Evolutionary conservation across 1,284 basidiomycete species (phyloP).

Genomic region (Pseudozyma pruni): DNA sequence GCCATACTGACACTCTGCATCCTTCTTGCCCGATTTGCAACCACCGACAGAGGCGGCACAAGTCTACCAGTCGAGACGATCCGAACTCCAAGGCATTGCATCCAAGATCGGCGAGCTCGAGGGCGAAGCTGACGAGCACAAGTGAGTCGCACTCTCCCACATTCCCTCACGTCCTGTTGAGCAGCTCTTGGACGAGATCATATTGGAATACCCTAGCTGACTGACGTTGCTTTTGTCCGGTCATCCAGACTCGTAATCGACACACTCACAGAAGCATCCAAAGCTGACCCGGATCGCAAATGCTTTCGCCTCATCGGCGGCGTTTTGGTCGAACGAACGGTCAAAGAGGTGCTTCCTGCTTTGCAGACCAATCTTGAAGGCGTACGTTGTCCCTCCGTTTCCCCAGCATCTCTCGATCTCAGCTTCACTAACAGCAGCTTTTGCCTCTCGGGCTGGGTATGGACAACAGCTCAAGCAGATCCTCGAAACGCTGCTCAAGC

Average conservation of each 20-base stretch:
- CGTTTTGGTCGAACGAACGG: conserved; percentile 92
- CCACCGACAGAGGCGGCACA: conserved; percentile 50
- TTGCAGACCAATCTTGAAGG: conserved; percentile 63
- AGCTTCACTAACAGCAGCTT: no score
- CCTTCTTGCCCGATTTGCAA: no score
- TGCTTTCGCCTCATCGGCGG: conserved; percentile 98
- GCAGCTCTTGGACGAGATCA: neutral
- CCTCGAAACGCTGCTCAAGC: conserved; percentile 61
- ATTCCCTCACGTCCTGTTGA: neutral
- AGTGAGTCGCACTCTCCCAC: conserved; percentile 41
- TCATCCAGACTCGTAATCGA: conserved; percentile 89
- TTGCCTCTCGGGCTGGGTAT: no score
- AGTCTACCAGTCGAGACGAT: conserved; percentile 52
- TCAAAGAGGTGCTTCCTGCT: conserved; percentile 91
- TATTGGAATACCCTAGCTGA: no score
- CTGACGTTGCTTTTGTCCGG: no score
- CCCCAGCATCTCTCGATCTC: no score
- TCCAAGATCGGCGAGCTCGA: conserved; percentile 66
- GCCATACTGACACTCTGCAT: no score
- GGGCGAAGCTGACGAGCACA: conserved; percentile 65
- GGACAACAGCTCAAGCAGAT: conserved; percentile 65
- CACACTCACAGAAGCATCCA: conserved; percentile 75
- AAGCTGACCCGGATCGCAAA: conserved; percentile 84
- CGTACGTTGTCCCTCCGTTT: no score
- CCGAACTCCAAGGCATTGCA: conserved; percentile 64